These are phyloP conservation scores for Starmerella kuoi DNA, from an alignment of 805 yeast genomes.

Conservation along the genomic window DNA sequence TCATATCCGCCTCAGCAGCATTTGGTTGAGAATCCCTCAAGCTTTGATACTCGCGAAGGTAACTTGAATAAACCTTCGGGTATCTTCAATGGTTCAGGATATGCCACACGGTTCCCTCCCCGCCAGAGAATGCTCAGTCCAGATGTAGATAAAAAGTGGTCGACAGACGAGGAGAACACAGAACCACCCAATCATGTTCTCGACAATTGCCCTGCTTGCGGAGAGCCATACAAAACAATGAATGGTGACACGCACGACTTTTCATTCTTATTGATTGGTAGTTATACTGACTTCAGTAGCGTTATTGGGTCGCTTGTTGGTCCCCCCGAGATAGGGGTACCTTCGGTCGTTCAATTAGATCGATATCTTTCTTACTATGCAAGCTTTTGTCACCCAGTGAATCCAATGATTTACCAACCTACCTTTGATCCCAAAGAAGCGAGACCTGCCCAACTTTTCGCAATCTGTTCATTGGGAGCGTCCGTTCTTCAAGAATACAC, in stretches of 20 bases:
- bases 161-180: not conserved
- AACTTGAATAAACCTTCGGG: not conserved
- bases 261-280: not conserved
- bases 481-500: not conserved
- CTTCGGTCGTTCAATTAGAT: not conserved
- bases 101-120: too few relatives aligned
- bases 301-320: not conserved
- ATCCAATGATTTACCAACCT: constrained; percentile 1
- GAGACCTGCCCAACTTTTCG: constrained; percentile 4
- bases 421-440: constrained; percentile 1
- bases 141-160: not conserved
- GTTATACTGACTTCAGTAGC: not conserved
- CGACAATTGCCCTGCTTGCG: not conserved
- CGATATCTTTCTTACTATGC: constrained; percentile 1
- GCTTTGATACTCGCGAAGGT: not conserved
- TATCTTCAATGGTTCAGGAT: not conserved
- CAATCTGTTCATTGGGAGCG: constrained; percentile 3
- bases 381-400: not conserved
- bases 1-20: not conserved
- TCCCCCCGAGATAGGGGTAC: not conserved
- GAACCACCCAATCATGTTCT: not conserved
- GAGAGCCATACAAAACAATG: not conserved
- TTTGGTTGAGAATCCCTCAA: not conserved
- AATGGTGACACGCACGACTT: constrained; percentile 2
- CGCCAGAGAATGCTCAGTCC: too few relatives aligned